Percentiles rank a stretch among this genome's conserved stretches.
Conservation (phyloP, 306 rosid species). For the Abrus precatorius region DNA sequence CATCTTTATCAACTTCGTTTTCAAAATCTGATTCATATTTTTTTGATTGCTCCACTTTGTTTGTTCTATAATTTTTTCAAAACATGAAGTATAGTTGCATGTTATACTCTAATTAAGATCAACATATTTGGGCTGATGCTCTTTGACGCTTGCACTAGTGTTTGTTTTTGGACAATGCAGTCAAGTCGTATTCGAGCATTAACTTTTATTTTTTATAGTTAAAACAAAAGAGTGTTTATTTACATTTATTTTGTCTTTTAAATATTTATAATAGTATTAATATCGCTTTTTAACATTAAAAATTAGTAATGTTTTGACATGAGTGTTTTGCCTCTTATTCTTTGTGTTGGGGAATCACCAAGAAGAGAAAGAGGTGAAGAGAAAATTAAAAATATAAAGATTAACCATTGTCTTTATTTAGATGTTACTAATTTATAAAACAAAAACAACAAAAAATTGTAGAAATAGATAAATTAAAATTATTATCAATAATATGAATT, state of each 20-base stretch:
- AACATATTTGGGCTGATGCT: background rate
- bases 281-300: background rate
- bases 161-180: background rate
- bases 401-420: no score
- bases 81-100: background rate
- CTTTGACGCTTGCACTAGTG: background rate
- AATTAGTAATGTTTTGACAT: background rate
- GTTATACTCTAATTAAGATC: background rate
- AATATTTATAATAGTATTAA: background rate
- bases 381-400: no score
- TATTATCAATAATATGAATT: no score
- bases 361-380: background rate
- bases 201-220: background rate
- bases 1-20: conserved; percentile 47
- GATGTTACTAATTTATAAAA: no score
- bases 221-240: background rate
- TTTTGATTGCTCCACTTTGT: conserved; percentile 38
- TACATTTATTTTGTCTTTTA: no score
- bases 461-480: no score
- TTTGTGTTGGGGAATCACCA: no score
- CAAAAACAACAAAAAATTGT: no score
- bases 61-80: background rate
- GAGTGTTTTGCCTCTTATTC: background rate
- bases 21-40: conserved; percentile 46
- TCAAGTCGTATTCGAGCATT: background rate